These are phyloP conservation scores for Penicillium ochrochloron DNA, from an alignment of 495 filamentous ascomycete genomes.

Conservation along the genomic window DNA sequence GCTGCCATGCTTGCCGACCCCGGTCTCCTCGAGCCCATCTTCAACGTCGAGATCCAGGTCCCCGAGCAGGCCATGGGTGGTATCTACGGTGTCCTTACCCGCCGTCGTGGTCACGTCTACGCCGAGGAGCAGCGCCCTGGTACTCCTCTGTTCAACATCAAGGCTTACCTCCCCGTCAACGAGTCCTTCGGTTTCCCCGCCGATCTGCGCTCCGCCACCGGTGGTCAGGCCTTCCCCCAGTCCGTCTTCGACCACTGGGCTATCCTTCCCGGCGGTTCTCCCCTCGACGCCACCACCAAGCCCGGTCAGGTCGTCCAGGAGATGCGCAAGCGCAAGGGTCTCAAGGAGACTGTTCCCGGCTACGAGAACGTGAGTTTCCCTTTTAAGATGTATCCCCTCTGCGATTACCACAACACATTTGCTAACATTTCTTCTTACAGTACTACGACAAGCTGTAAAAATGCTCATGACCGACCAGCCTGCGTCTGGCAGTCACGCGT, in stretches of 20 bases:
- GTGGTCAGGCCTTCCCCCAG: conserved; percentile 98
- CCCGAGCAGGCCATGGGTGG: conserved; percentile 99
- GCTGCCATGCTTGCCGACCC: conserved; percentile 89
- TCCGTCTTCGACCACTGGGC: conserved; percentile 98
- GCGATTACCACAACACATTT: conserved; percentile 14
- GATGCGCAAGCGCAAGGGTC: conserved; percentile 98
- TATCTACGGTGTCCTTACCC: conserved; percentile 99
- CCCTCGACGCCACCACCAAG: conserved; percentile 84
- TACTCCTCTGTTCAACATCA: conserved; percentile 99
- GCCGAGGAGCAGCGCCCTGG: conserved; percentile 95
- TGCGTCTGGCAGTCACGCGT: conserved; percentile 40
- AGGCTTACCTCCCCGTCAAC: conserved; percentile 98
- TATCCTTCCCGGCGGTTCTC: conserved; percentile 89
- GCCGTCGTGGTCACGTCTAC: conserved; percentile 98
- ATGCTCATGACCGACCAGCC: conserved; percentile 43
- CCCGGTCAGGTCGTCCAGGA: conserved; percentile 81
- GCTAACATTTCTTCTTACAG: conserved; percentile 63
- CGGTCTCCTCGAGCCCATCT: conserved; percentile 92
- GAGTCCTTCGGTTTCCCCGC: conserved; percentile 99
- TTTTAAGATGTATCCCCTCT: background rate
- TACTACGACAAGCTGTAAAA: conserved; percentile 99
- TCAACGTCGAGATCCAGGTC: conserved; percentile 98
- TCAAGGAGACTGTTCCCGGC: conserved; percentile 91
- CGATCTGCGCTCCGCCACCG: conserved; percentile 91
- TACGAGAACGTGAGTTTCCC: conserved; percentile 84